Base-by-base conservation (phyloP, 1,284 basidiomycete genomes). In the Leccinum angustisporum region DNA sequence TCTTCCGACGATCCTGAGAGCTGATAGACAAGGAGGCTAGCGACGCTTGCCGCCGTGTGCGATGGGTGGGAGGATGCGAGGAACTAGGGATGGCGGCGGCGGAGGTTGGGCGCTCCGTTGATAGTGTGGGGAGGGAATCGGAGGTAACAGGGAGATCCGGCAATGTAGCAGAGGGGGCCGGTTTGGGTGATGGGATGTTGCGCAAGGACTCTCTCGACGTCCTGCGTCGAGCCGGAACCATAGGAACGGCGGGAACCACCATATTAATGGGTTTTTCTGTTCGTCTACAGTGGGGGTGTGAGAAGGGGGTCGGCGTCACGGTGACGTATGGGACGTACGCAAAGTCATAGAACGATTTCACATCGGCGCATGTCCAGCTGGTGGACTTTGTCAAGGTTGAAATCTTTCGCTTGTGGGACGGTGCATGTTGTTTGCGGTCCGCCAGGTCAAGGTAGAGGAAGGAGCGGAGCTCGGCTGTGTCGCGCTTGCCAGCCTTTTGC, bases 401-500 rank as follows among this genome's bases (percentile, higher is more conserved):
- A 50, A 75, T 67, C 61, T 77, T 81, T 62, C 79, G 77, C 54
- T 75, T 76, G 40, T 81, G 74, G 59, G 78, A 79, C 59, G 78
- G 79, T 1, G 80, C 77, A 36, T 79, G 78, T 63, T 79, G 71
- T 1, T 78, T 77, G 50, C 79, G 79, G 71, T 86, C 85, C 52
- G 86, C 86, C 9, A 88, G 80, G 68, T 86, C 84, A 54, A 86
- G 78, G 46, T 81, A 85, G 40, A 86, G 76, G 66, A 86, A 86
- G 1, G 85, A 86, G 31, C 81, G 79, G 61, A 75, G 77, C 65
- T 83, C 73, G 56, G 67, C 65, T 9, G 73, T 65, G 67, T 81
- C 77, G 38, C 77, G 74, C 43, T 56, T 66, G 43, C 66, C 68
- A 5, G 73, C 72, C 65, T 85, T 72, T 64, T 85, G 82, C 46